A percentile compares a stretch with the other conserved stretches of the same genome.
Evolutionary conservation across 495 filamentous ascomycete species (phyloP).

Genomic region (Penicillium antarcticum): DNA sequence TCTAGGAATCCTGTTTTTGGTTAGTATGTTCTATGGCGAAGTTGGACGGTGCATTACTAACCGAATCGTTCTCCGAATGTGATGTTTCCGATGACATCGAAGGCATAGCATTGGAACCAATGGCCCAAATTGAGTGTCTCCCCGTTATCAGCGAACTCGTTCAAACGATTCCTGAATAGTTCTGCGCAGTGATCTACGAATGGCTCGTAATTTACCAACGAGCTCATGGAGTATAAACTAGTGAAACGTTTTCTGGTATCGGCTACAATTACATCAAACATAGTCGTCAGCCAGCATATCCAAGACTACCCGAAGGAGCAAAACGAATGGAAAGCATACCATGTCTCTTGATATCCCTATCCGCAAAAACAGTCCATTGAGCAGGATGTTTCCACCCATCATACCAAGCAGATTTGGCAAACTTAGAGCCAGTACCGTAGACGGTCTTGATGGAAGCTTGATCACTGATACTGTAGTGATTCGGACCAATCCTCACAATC

Average conservation of each 20-base stretch:
- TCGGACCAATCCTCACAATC: conserved; percentile 47
- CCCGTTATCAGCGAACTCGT: conserved; percentile 33
- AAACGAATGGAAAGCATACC: conserved; percentile 10
- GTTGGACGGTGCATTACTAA: conserved; percentile 1
- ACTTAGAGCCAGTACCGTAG: conserved; percentile 39
- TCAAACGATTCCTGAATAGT: conserved; percentile 43
- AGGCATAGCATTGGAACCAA: conserved; percentile 58
- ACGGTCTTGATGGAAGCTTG: conserved; percentile 39
- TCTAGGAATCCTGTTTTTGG: conserved; percentile 52
- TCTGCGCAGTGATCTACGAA: conserved; percentile 52
- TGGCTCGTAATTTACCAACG: conserved; percentile 51
- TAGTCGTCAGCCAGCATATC: background rate
- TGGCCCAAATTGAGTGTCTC: conserved; percentile 43
- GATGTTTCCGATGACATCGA: conserved; percentile 65
- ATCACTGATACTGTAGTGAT: conserved; percentile 49
- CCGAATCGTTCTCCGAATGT: conserved; percentile 61
- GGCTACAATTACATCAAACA: conserved; percentile 10
- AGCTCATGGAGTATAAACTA: conserved; percentile 50
- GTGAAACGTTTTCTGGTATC: conserved; percentile 40
- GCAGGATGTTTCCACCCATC: conserved; percentile 37
- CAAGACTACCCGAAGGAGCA: background rate
- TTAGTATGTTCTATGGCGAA: background rate
- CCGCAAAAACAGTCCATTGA: conserved; percentile 39
- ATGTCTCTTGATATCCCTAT: conserved; percentile 41
- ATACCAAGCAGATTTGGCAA: conserved; percentile 39